Conservation (phyloP, 2,329 filamentous ascomycete genomes). For the Penicillium sp. region DNA sequence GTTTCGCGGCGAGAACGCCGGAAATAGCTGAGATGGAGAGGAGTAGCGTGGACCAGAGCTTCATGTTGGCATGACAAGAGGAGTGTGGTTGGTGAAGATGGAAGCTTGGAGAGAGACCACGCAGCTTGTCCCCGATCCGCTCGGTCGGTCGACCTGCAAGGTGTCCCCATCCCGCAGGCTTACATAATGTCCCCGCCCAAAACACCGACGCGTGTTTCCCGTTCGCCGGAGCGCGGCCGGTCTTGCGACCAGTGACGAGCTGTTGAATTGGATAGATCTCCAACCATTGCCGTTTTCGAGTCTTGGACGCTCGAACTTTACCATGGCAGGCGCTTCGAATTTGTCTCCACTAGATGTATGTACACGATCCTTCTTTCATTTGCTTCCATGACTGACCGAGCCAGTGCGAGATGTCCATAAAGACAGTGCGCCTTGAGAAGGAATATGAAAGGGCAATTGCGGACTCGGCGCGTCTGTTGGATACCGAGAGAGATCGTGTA, state of each 20-base stretch:
- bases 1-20: conserved; percentile 55
- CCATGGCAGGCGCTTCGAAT: conserved; percentile 24
- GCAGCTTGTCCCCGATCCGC: conserved; percentile 1
- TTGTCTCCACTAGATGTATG: conserved; percentile 36
- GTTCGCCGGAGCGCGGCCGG: neutral
- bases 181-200: conserved; percentile 26
- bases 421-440: conserved; percentile 66
- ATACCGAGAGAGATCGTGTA: conserved; percentile 76
- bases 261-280: neutral
- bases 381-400: conserved; percentile 12
- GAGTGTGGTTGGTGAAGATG: conserved; percentile 4
- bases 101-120: conserved; percentile 4
- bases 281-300: neutral
- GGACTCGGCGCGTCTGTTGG: conserved; percentile 70
- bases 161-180: conserved; percentile 26
- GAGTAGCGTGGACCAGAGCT: conserved; percentile 36
- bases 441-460: conserved; percentile 71
- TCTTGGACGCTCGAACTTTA: neutral
- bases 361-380: conserved; percentile 6
- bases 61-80: conserved; percentile 40
- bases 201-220: conserved; percentile 6
- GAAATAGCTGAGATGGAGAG: conserved; percentile 50
- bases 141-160: conserved; percentile 20
- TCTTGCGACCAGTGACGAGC: conserved; percentile 3
- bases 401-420: conserved; percentile 56